Base-by-base conservation (phyloP, 1,284 basidiomycete species). In the Leccinum pachyderme region DNA sequence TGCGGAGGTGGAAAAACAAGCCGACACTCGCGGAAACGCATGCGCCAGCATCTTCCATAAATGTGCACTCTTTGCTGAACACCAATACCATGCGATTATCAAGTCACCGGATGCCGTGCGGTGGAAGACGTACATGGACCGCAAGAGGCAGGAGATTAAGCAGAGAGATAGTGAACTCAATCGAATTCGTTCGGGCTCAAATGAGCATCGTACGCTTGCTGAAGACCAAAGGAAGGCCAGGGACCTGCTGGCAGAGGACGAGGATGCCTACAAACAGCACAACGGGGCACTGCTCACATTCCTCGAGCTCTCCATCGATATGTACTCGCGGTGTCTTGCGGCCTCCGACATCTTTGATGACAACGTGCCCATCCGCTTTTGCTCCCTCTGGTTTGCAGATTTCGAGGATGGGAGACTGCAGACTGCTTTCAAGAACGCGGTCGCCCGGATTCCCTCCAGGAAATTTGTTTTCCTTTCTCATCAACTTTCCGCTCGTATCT, bases 381-480 rank as follows among this genome's bases (percentile, higher is more conserved):
- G 86, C 61, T 95, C 95, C 1, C 77, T 99, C 2, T 99, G 96
- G 96, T 87, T 98, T 58, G 83, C 88, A 9, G 90, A 94, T 63
- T 89, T 93, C 59, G 81, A 81, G 46, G 78, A 86, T 58, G 71
- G 74, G 13, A 73, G 75, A 32, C 67, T 89, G 12, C 83, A 87
- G 52, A 68, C 75, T 1, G 74, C 73, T 7, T 75, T 94, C 28
- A 74, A 72, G 11, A 55, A 61, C 4, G 79, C 81, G 0, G 73
- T 96, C 9, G 66, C 74, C 27, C 74, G 76, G 1, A 82, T 97
- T n/a, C 90, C 94, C 0, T 92, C 94, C 0, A 81, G 85, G 63
- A 98, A 98, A 70, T 90, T 98, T 65, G 80, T 97, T 27, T 90
- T 93, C 67, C 80, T 98, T 32, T 86, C 91, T 73, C 93, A 95